phyloP scores from a whole-genome alignment of 1,284 basidiomycete species.

The Phlebopus sp. region DNA sequence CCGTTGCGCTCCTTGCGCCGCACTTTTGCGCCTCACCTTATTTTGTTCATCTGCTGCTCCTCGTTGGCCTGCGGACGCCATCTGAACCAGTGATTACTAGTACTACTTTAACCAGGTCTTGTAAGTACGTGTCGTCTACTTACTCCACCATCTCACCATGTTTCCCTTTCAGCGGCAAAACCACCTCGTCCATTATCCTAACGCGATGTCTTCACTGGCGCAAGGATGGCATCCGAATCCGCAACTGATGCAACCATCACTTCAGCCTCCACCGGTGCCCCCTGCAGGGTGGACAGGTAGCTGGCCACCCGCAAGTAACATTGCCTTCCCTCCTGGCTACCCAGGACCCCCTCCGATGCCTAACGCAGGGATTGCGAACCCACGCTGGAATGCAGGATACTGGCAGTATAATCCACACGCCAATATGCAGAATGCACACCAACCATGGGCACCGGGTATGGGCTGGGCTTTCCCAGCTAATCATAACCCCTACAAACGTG shows the following conservation, averaged over 20 bases:
- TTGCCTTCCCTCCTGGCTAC: slow-evolving; percentile 32
- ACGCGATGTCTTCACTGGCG: slow-evolving; percentile 26
- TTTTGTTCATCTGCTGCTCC: neutral
- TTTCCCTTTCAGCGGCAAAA: neutral
- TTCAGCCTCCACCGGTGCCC: slow-evolving; percentile 7
- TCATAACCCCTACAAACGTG: slow-evolving; percentile 61
- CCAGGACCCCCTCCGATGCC: slow-evolving; percentile 32
- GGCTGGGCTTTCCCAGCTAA: slow-evolving; percentile 28
- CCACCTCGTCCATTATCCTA: neutral
- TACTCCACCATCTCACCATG: slow-evolving; percentile 11
- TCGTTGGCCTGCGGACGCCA: neutral
- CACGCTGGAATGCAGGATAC: slow-evolving; percentile 28
- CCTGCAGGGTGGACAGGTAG: slow-evolving; percentile 34
- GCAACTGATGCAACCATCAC: slow-evolving; percentile 29
- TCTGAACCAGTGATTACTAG: neutral
- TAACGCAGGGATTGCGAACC: slow-evolving; percentile 13
- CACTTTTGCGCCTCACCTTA: neutral
- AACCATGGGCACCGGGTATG: slow-evolving; percentile 30
- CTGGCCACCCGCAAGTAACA: slow-evolving; percentile 30
- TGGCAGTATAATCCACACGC: slow-evolving; percentile 32
- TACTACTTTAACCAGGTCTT: neutral
- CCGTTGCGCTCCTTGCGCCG: neutral
- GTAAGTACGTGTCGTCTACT: slow-evolving; percentile 10
- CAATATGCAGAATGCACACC: slow-evolving; percentile 26
- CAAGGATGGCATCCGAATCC: slow-evolving; percentile 35